These are phyloP conservation scores for Flaveria robusta DNA, from an alignment of 129 eudicot species.

Conservation along the genomic window DNA sequence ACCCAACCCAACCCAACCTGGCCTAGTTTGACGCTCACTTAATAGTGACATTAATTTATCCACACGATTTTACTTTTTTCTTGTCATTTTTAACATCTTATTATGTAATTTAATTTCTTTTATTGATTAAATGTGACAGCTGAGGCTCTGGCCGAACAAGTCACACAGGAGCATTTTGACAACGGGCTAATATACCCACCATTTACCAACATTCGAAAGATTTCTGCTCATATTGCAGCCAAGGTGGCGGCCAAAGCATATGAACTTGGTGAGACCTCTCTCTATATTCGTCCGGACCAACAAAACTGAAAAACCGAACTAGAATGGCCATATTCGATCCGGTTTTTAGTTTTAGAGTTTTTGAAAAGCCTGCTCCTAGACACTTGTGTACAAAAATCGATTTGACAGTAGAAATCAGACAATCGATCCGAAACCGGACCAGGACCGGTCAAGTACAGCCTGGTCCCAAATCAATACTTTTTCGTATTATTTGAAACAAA, in stretches of 20 bases:
- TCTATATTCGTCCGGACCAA: background rate
- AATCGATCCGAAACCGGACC: background rate
- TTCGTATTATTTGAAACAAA: too few relatives aligned
- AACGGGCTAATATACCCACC: slow-evolving; percentile 89
- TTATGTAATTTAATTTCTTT: background rate
- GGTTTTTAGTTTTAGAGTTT: background rate
- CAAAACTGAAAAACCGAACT: background rate
- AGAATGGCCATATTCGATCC: background rate
- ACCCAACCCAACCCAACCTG: background rate
- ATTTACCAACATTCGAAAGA: slow-evolving; percentile 69
- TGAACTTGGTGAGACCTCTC: slow-evolving; percentile 43
- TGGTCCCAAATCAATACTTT: background rate
- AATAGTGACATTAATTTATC: background rate
- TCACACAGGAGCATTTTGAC: slow-evolving; percentile 69
- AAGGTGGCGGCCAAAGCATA: slow-evolving; percentile 46
- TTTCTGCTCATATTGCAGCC: slow-evolving; percentile 47
- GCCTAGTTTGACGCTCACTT: background rate
- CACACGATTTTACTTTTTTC: background rate
- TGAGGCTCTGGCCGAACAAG: slow-evolving; percentile 84
- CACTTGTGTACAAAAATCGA: background rate
- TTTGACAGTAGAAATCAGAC: background rate
- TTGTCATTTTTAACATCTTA: background rate
- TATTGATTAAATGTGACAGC: slow-evolving; percentile 49
- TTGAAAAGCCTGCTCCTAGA: background rate
- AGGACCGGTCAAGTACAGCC: background rate